Evolutionary conservation across 805 yeast species (phyloP).

Genomic region (Sungouiella blattae): DNA sequence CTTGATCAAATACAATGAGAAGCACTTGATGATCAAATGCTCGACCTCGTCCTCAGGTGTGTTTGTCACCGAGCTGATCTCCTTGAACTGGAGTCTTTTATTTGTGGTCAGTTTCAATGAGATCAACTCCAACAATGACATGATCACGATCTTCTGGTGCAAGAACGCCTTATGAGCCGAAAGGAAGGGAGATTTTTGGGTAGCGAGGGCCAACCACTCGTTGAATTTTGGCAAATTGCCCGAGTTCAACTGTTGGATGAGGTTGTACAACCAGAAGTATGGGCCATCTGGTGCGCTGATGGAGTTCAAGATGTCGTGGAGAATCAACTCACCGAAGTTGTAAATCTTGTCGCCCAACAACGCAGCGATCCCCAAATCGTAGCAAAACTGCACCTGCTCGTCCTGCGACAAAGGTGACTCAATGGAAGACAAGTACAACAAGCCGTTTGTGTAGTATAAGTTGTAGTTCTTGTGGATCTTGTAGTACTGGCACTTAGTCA

Average conservation of each 20-base stretch:
- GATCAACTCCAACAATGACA: constrained; percentile 85
- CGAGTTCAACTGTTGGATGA: constrained; percentile 66
- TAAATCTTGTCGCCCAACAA: constrained; percentile 87
- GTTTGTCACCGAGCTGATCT: constrained; percentile 67
- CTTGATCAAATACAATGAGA: constrained; percentile 74
- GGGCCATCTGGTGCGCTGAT: constrained; percentile 42
- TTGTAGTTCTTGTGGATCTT: constrained; percentile 77
- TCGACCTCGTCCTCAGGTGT: constrained; percentile 75
- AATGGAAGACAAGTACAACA: constrained; percentile 78
- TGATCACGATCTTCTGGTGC: constrained; percentile 86
- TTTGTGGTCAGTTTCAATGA: constrained; percentile 72
- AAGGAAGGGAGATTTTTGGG: constrained; percentile 49
- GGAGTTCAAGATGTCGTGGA: constrained; percentile 74
- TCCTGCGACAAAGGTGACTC: constrained; percentile 38
- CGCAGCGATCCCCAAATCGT: constrained; percentile 82
- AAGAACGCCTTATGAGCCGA: constrained; percentile 60
- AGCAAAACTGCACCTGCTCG: constrained; percentile 45
- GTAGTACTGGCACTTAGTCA: constrained; percentile 72
- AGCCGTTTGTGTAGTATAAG: constrained; percentile 72
- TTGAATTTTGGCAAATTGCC: constrained; percentile 76
- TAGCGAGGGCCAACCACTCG: constrained; percentile 38
- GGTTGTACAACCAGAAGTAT: constrained; percentile 67
- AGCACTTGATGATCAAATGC: constrained; percentile 85
- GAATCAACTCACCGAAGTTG: constrained; percentile 91
- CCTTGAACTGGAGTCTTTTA: constrained; percentile 68